Evolutionary conservation across 202 grass and related monocot genomes (phyloP), one percentile per base, ranked within the genome.

Genomic region (Miscanthus sacchariflorus): DNA sequence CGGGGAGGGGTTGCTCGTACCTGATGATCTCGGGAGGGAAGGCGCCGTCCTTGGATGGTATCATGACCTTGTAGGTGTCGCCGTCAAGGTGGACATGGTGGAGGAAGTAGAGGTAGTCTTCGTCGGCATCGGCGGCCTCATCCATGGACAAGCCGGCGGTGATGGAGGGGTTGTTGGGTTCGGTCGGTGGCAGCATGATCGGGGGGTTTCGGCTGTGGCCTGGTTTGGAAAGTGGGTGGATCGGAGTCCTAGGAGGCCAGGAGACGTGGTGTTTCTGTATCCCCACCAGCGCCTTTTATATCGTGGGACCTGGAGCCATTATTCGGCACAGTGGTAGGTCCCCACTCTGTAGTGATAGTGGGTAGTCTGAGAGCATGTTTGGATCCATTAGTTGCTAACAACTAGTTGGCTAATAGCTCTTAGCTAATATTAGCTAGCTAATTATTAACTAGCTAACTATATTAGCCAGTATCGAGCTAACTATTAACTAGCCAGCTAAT

Each of bases 71-170:
- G 82, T 87, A 92, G 12, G 65, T 46, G 8, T 84, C 19, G 77
- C 73, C 81, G 3, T 83, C 70, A 42, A 76, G 2, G 81, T 28
- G 50, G 18, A 91, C 39, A 65, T 81, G 49, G 18, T 36, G 9
- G 66, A 98, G 84, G 92, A 84, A 94, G 79, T 70, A 49, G 49
- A 52, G 42, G 84, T 85, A 83, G 33, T 83, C 81, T 49, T 21
- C 48, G 68, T 83, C 81, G 21, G 17, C 8, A 7, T 10, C 8
- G 21, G 6, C 12, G 56, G 38, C 35, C 46, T 82, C 46, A 1
- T 15, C 18, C 30, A 30, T 19, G 19, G 67, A n/a, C 64, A 50
- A 10, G 67, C 28, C 80, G 30, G 11, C 66, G 81, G 21, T 24
- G 81, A 13, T 30, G 35, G 11, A 58, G 49, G 13, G 4, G 46